phyloP scores from a whole-genome alignment of 768 basidiomycete genomes.

The Boletus coccyginus region DNA sequence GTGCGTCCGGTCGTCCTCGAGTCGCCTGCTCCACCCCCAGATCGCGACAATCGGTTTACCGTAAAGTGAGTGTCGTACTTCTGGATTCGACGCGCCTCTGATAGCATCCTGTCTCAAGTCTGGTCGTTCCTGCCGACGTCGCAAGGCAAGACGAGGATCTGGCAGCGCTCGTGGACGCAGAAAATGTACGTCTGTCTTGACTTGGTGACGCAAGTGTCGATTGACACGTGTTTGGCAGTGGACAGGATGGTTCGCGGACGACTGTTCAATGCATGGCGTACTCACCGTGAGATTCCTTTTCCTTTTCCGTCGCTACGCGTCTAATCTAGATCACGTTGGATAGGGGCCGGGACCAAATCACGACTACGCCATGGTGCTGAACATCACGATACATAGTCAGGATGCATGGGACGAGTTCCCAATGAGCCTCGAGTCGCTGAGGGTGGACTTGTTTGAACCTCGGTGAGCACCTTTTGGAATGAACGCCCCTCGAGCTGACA shows the following conservation, averaged over 20 bases:
- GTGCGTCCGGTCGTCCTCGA: slow-evolving; percentile 35
- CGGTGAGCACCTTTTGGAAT: slow-evolving; percentile 7
- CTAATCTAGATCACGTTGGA: not conserved
- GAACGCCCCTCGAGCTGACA: not conserved
- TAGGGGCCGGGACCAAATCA: slow-evolving; percentile 10
- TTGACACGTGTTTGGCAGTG: slow-evolving; percentile 10
- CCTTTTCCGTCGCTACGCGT: not conserved
- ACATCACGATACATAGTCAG: not conserved
- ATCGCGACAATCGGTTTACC: slow-evolving; percentile 13
- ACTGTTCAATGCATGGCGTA: slow-evolving; percentile 15
- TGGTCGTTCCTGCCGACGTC: slow-evolving; percentile 16
- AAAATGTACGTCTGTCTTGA: slow-evolving; percentile 6
- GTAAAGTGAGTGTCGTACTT: slow-evolving; percentile 10
- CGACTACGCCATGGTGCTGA: slow-evolving; percentile 18
- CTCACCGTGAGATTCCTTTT: slow-evolving; percentile 15
- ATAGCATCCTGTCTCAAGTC: not conserved
- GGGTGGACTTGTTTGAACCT: slow-evolving; percentile 18
- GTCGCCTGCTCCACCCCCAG: not conserved
- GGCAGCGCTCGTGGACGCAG: slow-evolving; percentile 1
- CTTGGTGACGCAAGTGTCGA: not conserved
- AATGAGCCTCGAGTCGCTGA: slow-evolving; percentile 12
- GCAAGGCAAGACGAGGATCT: slow-evolving; percentile 20
- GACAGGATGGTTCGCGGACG: slow-evolving; percentile 22
- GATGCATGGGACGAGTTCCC: slow-evolving; percentile 7
- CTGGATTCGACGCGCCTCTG: not conserved